Evolutionary conservation across 306 rosid species (phyloP), one percentile per base, ranked within the genome.

Genomic region (Comarum palustre): DNA sequence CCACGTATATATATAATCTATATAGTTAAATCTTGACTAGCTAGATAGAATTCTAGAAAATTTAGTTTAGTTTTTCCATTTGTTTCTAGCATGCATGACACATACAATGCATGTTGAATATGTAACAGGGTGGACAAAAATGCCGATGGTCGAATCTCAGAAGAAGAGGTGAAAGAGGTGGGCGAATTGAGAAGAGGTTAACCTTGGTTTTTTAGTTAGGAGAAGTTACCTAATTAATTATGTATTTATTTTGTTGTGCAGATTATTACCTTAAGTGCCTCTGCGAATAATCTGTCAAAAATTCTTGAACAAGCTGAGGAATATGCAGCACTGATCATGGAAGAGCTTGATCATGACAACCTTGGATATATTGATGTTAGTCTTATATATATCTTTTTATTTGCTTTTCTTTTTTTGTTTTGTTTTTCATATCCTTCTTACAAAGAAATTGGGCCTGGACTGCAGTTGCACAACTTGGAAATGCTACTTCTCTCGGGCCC

Each of bases 251-350:
- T 17, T 24, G 2, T 0, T 46, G 20, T 43, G 24, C 88, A 92
- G 97, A 88, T 93, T 67, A 93, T 93, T 39, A 81, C 81, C 36
- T 67, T 87, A 45, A 93, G 97, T 52, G 98, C 98, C 74, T 85
- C 91, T 0, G 98, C 97, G n/a, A 93, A 93, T 75, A 82, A 87
- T 84, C 80, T 93, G 36, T 86, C 97, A 16, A 91, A 89, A 73
- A 77, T 93, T 75, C 86, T 89, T 86, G 92, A 90, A 8, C 88
- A 86, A 5, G 82, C 92, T 1, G 90, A 93, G 66, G 98, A 93
- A 82, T 93, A 93, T 59, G 97, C 98, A 59, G 94, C 98, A 19
- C 75, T 93, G 42, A 93, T 93, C 78, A 90, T 89, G 89, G 98
- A 93, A 77, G 98, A 93, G 79, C 83, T 93, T 75, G 98, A 93